Conservation (phyloP, 768 basidiomycete genomes). For the Leccinum rimulosum region DNA sequence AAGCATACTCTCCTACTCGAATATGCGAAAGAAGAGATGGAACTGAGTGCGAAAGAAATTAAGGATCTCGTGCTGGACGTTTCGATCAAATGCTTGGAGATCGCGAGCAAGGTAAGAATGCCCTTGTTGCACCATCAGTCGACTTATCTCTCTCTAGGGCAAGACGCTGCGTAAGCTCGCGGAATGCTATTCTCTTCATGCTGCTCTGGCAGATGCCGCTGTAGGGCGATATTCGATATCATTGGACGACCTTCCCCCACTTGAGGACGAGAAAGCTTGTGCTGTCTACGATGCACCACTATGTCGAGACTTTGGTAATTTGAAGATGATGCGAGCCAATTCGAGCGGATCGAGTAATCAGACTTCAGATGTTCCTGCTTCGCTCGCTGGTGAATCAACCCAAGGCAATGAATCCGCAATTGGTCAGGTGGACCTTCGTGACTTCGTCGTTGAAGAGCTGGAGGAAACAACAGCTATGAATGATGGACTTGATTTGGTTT, state of each 20-base stretch:
- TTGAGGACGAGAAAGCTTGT: conserved; percentile 48
- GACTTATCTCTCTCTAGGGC: conserved; percentile 43
- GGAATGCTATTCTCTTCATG: conserved; percentile 46
- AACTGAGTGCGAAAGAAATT: conserved; percentile 42
- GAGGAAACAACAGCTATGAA: conserved; percentile 9
- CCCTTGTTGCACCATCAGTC: background rate
- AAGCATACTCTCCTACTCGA: conserved; percentile 48
- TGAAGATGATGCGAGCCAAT: conserved; percentile 28
- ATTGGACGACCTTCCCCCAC: conserved; percentile 54
- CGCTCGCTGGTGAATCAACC: conserved; percentile 10
- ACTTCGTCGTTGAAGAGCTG: conserved; percentile 16
- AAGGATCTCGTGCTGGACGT: conserved; percentile 56
- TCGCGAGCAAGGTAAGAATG: conserved; percentile 46
- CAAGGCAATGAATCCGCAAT: conserved; percentile 10
- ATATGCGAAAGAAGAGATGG: conserved; percentile 45
- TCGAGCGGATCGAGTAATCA: conserved; percentile 14
- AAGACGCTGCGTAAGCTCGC: conserved; percentile 61
- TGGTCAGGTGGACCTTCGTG: conserved; percentile 16
- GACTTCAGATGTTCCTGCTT: background rate
- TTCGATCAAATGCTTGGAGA: conserved; percentile 54
- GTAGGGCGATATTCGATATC: conserved; percentile 49
- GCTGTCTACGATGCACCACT: conserved; percentile 47
- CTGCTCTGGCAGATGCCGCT: conserved; percentile 44
- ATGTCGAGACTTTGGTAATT: conserved; percentile 50
- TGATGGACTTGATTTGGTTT: conserved; percentile 28